Base-by-base conservation (phyloP, 345 rosid genomes). In the Hypericum androsaemum region DNA sequence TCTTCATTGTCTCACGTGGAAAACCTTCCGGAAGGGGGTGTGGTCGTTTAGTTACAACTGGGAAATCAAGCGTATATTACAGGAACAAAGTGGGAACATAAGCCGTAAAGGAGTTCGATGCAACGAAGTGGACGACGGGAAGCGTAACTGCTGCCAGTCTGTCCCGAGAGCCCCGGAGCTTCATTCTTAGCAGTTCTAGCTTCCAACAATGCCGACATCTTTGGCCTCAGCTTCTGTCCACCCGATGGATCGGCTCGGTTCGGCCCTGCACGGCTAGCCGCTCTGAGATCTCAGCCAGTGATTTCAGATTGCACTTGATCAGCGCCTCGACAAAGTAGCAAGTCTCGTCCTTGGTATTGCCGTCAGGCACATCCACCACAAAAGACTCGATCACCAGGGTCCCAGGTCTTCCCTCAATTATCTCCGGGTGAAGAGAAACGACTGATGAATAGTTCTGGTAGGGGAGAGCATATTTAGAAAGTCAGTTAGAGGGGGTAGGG, bases 161-260 rank as follows among this genome's bases (percentile, higher is more conserved):
- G 70, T 63, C 70, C 63, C 80, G 70, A 50, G 69, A 64, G 68
- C 73, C 45, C 61, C 68, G 74, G 69, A 69, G 76, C 80, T 77
- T 72, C 84, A 80, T 75, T 79, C 82, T 52, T 56, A 57, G 73
- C 77, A 56, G 61, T 48, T 41, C 39, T 50, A 47, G 72, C 64
- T 53, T 62, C 68, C 58, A 6, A 41, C 57, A 50, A 52, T 41
- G 53, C 52, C 36, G 32, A 37, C 14, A 22, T 14, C 37, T 10
- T 13, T 36, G 0, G 5, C 2, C 36, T 58, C 32, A 32, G n/a
- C 9, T 41, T 12, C 50, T 57, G 73, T 57, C 76, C 10, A 67
- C 61, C 46, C 69, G 53, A 61, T 79, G 70, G 41, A 79, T 70
- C 36, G 88, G 81, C 45, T 77, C 81, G 0, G 86, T 79, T 47